Evolutionary conservation across 139 green algal species (phyloP).

Genomic region (Volvox reticuliferus): DNA sequence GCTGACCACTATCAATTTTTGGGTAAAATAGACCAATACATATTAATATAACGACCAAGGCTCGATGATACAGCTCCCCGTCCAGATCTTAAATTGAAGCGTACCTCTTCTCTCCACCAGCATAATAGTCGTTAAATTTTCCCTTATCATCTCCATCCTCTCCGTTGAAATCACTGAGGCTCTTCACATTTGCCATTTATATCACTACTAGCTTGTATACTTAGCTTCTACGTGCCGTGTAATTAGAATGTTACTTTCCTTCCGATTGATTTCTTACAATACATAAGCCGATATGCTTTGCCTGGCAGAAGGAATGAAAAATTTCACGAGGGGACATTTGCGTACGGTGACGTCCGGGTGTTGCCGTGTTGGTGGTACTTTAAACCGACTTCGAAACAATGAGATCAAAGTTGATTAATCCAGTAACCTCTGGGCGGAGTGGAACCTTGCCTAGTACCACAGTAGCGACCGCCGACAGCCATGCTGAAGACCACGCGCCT

Average conservation of each 20-base stretch:
- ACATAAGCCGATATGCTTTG: too few relatives aligned
- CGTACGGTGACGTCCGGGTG: too few relatives aligned
- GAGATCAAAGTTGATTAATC: not conserved
- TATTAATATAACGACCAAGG: not conserved
- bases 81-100: not conserved
- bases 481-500: slow-evolving; percentile 17
- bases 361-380: too few relatives aligned
- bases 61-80: too few relatives aligned
- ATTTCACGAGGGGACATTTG: too few relatives aligned
- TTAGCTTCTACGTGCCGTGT: too few relatives aligned
- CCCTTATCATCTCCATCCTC: slow-evolving; percentile 61
- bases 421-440: not conserved
- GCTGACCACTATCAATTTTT: slow-evolving; percentile 67
- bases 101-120: slow-evolving; percentile 87
- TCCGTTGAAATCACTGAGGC: slow-evolving; percentile 67
- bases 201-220: not conserved
- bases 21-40: too few relatives aligned
- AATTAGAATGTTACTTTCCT: too few relatives aligned
- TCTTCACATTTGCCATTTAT: slow-evolving; percentile 67
- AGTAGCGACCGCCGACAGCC: slow-evolving; percentile 14
- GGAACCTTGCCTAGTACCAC: not conserved
- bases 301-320: too few relatives aligned
- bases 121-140: slow-evolving; percentile 86
- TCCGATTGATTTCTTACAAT: too few relatives aligned
- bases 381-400: too few relatives aligned